Evolutionary conservation across 441 rosid species (phyloP).

Genomic region (Mallotus japonicus): DNA sequence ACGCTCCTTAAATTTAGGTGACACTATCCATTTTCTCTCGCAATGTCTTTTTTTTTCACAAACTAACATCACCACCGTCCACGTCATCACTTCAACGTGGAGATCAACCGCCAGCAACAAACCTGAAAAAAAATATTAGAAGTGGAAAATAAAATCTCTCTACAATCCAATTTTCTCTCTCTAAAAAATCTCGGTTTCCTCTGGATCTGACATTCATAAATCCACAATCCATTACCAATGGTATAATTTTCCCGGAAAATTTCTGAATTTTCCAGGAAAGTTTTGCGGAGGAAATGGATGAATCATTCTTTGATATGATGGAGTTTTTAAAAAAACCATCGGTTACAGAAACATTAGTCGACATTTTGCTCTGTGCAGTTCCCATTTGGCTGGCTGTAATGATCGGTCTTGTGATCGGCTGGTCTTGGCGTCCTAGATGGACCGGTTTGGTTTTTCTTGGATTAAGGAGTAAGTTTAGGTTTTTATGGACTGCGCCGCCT

Average conservation of each 20-base stretch:
- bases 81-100: no score
- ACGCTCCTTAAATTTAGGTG: no score
- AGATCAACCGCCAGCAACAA: no score
- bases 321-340: slow-evolving; percentile 65
- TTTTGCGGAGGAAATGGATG: slow-evolving; percentile 51
- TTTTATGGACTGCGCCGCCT: slow-evolving; percentile 83
- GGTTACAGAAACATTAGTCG: slow-evolving; percentile 84
- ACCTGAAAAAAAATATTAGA: no score
- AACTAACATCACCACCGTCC: no score
- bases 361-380: slow-evolving; percentile 89
- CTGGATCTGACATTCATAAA: slow-evolving; percentile 11
- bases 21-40: no score
- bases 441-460: slow-evolving; percentile 84
- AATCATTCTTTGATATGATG: slow-evolving; percentile 55
- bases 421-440: slow-evolving; percentile 99
- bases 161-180: background rate
- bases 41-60: no score
- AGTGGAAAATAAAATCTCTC: no score
- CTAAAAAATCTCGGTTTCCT: background rate
- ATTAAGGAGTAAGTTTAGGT: slow-evolving; percentile 71
- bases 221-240: background rate
- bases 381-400: slow-evolving; percentile 97
- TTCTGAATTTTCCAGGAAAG: slow-evolving; percentile 9
- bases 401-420: slow-evolving; percentile 94
- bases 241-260: slow-evolving; percentile 19